Conservation (phyloP, 495 filamentous ascomycete genomes). For the Podospora conica region DNA sequence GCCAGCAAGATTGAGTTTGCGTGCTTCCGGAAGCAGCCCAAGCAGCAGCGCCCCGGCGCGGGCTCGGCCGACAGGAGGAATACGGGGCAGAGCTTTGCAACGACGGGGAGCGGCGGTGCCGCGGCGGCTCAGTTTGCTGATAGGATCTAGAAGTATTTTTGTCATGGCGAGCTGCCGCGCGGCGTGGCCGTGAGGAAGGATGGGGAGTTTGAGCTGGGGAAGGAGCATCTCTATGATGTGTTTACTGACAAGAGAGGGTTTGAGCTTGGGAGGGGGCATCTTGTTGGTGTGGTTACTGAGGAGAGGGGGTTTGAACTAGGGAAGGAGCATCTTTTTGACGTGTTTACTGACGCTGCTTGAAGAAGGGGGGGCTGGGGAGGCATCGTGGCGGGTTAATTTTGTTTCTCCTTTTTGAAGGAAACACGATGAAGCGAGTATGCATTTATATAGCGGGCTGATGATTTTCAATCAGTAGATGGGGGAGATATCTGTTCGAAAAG, state of each 20-base stretch:
- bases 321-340: not conserved
- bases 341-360: not conserved
- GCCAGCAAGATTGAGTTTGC: conserved; percentile 79
- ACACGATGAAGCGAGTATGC: not conserved
- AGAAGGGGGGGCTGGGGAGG: not conserved
- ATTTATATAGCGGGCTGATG: not conserved
- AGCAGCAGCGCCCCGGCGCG: not conserved
- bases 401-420: not conserved
- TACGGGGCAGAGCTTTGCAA: not conserved
- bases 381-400: not conserved
- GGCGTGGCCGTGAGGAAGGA: not conserved
- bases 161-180: not conserved
- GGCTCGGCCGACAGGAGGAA: not conserved
- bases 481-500: not conserved
- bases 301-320: not conserved
- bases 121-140: not conserved
- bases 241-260: not conserved
- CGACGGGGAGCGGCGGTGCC: not conserved
- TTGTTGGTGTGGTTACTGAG: too few species aligned
- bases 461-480: not conserved
- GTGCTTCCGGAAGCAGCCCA: conserved; percentile 57
- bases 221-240: not conserved
- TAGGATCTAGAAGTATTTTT: not conserved
- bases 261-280: not conserved
- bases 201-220: not conserved